Evolutionary conservation across 2,329 filamentous ascomycete species (phyloP), one percentile per base, ranked within the genome.

Genomic region (Pyrenophora teres): DNA sequence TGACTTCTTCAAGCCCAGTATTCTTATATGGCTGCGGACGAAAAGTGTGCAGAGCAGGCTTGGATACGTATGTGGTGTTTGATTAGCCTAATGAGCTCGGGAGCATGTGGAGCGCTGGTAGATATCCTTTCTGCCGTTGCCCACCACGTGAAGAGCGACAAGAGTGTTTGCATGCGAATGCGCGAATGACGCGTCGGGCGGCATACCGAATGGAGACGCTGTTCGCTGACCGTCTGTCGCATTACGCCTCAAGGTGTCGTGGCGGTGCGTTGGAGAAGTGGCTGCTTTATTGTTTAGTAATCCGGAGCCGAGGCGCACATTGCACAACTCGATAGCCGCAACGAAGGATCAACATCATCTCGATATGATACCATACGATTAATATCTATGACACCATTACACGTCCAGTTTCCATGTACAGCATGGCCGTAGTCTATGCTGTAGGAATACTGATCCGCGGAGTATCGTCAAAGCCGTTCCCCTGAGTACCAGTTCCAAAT

Each of bases 1-100:
- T 46, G 40, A 23, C 12, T 7, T 13, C 27, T 31, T 41, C 43
- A 41, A 35, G 54, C 40, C 10, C 31, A 10, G 50, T 23, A 15
- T 15, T 15, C 15, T 18, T 27, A 32, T 25, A 19, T 39, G 50
- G 25, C 25, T 36, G 35, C 8, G 36, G 39, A 33, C 16, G 35
- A 31, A 15, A 30, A 21, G 50, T 33, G 50, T 39, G 50, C 35
- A 30, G 6, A n/a, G 40, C 40, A 40, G 46, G 31, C 23, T 18
- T 50, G 32, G 48, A 42, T 52, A 50, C 45, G 36, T 45, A 50
- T 27, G 46, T 32, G 44, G 32, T 18, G 40, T 42, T 53, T 53
- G 35, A 70, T 71, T 71, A 71, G 69, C 62, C 68, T 72, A 72
- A 71, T 71, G 40, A 67, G 27, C 27, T 30, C 27, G 27, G 27